Evolutionary conservation across 2,329 filamentous ascomycete genomes (phyloP).

Genomic region (Aspergillus tanneri): DNA sequence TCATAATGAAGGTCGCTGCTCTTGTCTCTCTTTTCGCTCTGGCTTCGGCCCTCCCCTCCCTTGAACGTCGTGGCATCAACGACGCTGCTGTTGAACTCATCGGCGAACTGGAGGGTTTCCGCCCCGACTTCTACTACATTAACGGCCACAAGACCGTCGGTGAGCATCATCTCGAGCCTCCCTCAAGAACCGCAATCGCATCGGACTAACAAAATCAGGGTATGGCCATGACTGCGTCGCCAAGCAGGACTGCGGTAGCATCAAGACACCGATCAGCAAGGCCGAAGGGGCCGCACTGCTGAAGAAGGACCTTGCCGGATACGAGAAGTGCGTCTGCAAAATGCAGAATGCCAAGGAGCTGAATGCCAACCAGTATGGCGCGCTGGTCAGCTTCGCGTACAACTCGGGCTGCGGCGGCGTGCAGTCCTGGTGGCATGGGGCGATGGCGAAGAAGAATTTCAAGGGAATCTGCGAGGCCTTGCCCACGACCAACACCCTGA

Average conservation of each 20-base stretch:
- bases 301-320: conserved; percentile 4
- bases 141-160: conserved; percentile 9
- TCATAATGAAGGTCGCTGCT: conserved; percentile 9
- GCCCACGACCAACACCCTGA: conserved; percentile 4
- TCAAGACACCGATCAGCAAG: conserved; percentile 2
- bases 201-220: background rate
- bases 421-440: conserved; percentile 1
- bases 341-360: conserved; percentile 6
- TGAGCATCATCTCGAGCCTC: background rate
- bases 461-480: conserved; percentile 1
- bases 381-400: conserved; percentile 7
- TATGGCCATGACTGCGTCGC: conserved; percentile 8
- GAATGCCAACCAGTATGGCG: conserved; percentile 9
- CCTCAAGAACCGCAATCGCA: background rate
- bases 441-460: conserved; percentile 8
- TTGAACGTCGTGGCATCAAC: conserved; percentile 3
- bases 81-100: conserved; percentile 3
- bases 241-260: conserved; percentile 5
- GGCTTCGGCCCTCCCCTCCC: background rate
- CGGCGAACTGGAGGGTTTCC: conserved; percentile 1
- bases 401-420: conserved; percentile 7
- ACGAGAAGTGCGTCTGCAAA: conserved; percentile 1
- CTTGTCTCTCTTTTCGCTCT: conserved; percentile 3
- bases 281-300: conserved; percentile 1
- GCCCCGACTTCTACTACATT: conserved; percentile 4